phyloP scores from a whole-genome alignment of 2,329 filamentous ascomycete genomes.

The Diaporthe citri region DNA sequence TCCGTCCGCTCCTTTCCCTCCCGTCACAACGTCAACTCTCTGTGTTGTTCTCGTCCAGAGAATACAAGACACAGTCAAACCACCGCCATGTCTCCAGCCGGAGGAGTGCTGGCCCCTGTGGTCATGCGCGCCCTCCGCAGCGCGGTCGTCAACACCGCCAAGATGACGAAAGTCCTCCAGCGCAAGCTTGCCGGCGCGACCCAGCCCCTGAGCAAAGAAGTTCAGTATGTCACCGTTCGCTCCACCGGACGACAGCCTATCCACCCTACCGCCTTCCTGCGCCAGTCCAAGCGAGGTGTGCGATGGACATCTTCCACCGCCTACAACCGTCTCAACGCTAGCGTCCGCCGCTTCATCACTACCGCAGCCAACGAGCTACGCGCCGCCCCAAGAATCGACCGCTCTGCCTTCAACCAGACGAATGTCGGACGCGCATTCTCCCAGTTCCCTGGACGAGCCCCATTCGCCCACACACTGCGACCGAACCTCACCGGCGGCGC shows the following conservation, averaged over 20 bases:
- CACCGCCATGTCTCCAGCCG: constrained; percentile 65
- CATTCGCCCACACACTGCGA: constrained; percentile 89
- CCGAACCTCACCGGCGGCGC: constrained; percentile 93
- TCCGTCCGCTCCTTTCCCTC: constrained; percentile 3
- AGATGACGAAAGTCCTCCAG: constrained; percentile 65
- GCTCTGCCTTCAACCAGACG: constrained; percentile 63
- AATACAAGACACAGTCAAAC: constrained; percentile 41
- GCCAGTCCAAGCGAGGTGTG: constrained; percentile 61
- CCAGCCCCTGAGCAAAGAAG: constrained; percentile 59
- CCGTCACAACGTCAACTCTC: background rate
- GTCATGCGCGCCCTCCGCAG: constrained; percentile 67
- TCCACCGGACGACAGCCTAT: constrained; percentile 62
- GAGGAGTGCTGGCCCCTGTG: constrained; percentile 69
- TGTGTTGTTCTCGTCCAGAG: constrained; percentile 33
- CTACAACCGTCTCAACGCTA: constrained; percentile 57
- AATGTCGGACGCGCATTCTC: constrained; percentile 64
- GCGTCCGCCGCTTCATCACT: constrained; percentile 65
- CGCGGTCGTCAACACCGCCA: constrained; percentile 57
- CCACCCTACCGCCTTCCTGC: constrained; percentile 63
- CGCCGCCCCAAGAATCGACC: constrained; percentile 56
- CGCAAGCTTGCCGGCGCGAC: constrained; percentile 60
- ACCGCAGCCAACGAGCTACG: constrained; percentile 52
- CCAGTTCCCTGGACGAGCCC: constrained; percentile 79
- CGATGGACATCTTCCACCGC: constrained; percentile 63
- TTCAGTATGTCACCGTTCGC: constrained; percentile 61